Evolutionary conservation across 371 early-diverging fungal species (phyloP).

Genomic region (Vairimorpha necatrix): DNA sequence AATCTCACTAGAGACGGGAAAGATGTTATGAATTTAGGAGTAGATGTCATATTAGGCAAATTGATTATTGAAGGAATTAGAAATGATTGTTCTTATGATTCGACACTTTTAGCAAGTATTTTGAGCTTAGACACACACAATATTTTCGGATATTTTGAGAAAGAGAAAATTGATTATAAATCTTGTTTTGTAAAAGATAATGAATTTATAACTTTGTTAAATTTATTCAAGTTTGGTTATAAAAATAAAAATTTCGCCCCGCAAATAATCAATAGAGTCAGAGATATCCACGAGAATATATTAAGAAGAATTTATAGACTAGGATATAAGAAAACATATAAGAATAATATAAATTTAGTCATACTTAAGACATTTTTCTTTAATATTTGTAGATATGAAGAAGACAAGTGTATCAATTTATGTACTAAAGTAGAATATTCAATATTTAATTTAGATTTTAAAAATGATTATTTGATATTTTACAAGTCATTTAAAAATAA

Average conservation of each 20-base stretch:
- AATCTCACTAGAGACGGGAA: conserved; percentile 48
- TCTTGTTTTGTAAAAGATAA: not conserved
- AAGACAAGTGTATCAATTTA: not conserved
- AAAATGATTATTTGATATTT: not conserved
- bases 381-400: not conserved
- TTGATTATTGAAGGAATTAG: conserved; percentile 31
- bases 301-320: not conserved
- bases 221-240: not conserved
- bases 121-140: conserved; percentile 4
- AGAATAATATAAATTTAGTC: not conserved
- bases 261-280: not conserved
- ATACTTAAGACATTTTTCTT: not conserved
- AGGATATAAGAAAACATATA: not conserved
- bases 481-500: not conserved
- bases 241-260: not conserved
- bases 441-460: not conserved
- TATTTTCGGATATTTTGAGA: not conserved
- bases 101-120: conserved; percentile 35
- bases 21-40: conserved; percentile 46
- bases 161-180: not conserved
- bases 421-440: not conserved
- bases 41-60: conserved; percentile 44
- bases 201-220: not conserved
- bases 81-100: conserved; percentile 28
- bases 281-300: not conserved